phyloP scores from a whole-genome alignment of 768 basidiomycete genomes.

The Erythrobasidium yunnanense region DNA sequence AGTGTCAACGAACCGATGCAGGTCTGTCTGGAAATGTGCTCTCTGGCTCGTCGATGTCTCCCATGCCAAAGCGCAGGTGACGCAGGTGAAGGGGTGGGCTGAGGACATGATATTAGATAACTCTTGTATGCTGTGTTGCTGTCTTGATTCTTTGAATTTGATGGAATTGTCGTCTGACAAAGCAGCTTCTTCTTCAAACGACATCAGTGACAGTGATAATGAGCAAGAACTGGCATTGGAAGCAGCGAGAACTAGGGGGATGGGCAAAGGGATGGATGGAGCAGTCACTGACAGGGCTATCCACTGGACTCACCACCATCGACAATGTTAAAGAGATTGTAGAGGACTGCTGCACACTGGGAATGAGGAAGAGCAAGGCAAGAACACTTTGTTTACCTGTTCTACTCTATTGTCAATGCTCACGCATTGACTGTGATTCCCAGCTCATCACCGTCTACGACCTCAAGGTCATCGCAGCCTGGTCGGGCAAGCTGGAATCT shows the following conservation, averaged over 20 bases:
- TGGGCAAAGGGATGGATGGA: slow-evolving; percentile 35
- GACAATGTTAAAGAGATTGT: slow-evolving; percentile 31
- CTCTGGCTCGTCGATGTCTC: neutral
- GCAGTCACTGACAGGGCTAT: slow-evolving; percentile 20
- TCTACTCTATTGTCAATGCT: neutral
- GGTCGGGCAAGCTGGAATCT: slow-evolving; percentile 5
- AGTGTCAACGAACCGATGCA: too few species aligned
- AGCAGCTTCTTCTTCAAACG: too few species aligned
- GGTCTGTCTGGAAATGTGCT: neutral
- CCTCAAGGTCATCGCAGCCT: slow-evolving; percentile 28
- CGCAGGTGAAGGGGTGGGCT: slow-evolving; percentile 6
- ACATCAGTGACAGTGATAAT: too few species aligned
- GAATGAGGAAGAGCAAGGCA: slow-evolving; percentile 31
- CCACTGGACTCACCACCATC: slow-evolving; percentile 29
- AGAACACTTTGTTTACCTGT: slow-evolving; percentile 1
- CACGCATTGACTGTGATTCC: neutral
- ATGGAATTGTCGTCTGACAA: too few species aligned
- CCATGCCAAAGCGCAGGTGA: neutral
- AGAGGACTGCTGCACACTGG: slow-evolving; percentile 34
- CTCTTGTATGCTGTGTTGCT: too few species aligned
- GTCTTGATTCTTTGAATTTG: too few species aligned
- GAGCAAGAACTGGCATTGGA: slow-evolving; percentile 38
- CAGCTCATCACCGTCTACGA: slow-evolving; percentile 38
- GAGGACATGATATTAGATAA: too few species aligned
- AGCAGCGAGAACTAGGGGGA: slow-evolving; percentile 27